Conservation (phyloP, 2,329 filamentous ascomycete genomes). For the Sclerotinia subarctica region DNA sequence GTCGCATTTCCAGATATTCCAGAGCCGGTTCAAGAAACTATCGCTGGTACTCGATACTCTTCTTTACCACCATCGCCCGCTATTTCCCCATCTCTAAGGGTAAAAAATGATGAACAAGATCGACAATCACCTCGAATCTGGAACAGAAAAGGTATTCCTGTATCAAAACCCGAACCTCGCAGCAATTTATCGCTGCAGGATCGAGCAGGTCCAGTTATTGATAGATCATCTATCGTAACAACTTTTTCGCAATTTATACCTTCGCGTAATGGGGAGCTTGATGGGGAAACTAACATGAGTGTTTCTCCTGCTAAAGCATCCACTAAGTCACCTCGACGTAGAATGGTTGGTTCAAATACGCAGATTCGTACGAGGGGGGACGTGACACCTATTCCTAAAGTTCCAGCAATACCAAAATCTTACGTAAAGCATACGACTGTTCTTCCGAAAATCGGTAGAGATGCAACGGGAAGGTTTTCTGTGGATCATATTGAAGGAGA, state of each 20-base stretch:
- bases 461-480: neutral
- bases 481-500: neutral
- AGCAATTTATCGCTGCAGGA: no score
- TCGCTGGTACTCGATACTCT: neutral
- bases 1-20: neutral
- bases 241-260: slow-evolving; percentile 3
- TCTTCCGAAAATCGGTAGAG: slow-evolving; percentile 2
- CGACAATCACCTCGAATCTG: neutral
- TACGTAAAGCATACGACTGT: neutral
- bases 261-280: neutral
- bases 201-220: neutral
- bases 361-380: neutral
- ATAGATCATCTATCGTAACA: neutral
- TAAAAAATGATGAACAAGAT: neutral
- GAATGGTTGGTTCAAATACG: neutral
- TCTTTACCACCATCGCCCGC: neutral
- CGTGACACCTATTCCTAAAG: neutral
- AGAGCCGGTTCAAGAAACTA: neutral
- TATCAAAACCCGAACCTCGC: neutral
- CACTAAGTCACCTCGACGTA: neutral
- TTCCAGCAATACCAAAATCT: neutral
- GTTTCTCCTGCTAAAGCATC: neutral
- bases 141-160: neutral
- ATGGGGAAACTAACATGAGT: neutral
- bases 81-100: no score